Conservation (phyloP, 2,329 filamentous ascomycete genomes). For the Arthrobotrys pseudoclavata region DNA sequence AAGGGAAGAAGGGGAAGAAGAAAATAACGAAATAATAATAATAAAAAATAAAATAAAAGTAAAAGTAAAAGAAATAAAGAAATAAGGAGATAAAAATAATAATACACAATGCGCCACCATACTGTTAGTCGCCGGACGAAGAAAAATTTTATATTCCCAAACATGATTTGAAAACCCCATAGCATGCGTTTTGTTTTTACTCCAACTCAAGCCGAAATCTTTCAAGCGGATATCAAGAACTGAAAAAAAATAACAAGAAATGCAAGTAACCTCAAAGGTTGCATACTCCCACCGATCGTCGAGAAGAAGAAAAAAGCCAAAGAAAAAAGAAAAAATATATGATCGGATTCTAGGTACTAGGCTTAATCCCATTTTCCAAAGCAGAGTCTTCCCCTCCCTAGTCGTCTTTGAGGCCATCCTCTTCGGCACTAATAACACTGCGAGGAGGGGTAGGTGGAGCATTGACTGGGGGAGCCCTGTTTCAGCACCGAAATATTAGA, state of each 20-base stretch:
- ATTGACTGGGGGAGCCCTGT: conserved; percentile 49
- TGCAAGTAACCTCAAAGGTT: not conserved
- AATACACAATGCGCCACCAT: conserved; percentile 38
- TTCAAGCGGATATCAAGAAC: not conserved
- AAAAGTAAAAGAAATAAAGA: conserved; percentile 8
- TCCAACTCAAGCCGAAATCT: not conserved
- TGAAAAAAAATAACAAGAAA: not conserved
- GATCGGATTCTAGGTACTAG: conserved; percentile 12
- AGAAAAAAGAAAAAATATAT: not conserved
- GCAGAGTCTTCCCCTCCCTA: conserved; percentile 11
- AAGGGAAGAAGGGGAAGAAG: conserved; percentile 4
- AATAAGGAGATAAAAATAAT: conserved; percentile 8
- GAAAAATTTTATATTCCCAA: conserved; percentile 30
- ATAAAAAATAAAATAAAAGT: too few relatives aligned
- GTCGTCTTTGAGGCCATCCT: conserved; percentile 35
- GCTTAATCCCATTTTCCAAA: conserved; percentile 8
- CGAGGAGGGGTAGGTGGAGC: conserved; percentile 52
- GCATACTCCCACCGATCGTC: not conserved
- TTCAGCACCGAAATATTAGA: conserved; percentile 38
- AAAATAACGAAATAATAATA: not conserved
- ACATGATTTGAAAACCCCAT: conserved; percentile 28
- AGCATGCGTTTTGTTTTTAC: conserved; percentile 2
- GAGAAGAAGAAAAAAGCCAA: not conserved
- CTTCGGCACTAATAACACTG: conserved; percentile 44
- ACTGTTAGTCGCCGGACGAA: conserved; percentile 43